Evolutionary conservation across 1,284 basidiomycete species (phyloP).

Genomic region (Moesziomyces parantarcticus): DNA sequence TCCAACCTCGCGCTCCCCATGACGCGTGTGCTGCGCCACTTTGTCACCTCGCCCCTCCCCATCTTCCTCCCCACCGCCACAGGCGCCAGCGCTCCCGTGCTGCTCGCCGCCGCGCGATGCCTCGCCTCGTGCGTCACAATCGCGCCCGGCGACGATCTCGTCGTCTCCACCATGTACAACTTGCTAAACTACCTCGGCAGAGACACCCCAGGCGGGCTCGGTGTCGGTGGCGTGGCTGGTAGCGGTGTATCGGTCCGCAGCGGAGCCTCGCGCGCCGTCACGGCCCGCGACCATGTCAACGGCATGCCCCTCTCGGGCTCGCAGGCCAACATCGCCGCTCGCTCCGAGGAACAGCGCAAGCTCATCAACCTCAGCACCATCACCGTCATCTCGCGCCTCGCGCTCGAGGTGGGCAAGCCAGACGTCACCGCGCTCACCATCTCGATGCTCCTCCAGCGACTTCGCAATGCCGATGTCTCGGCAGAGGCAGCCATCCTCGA

Average conservation of each 20-base stretch:
- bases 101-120: constrained; percentile 87
- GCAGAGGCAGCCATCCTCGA: constrained; percentile 91
- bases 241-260: constrained; percentile 70
- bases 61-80: constrained; percentile 77
- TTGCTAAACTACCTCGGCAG: constrained; percentile 90
- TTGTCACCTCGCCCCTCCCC: constrained; percentile 86
- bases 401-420: constrained; percentile 55
- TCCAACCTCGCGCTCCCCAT: constrained; percentile 80
- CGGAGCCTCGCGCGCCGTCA: constrained; percentile 68
- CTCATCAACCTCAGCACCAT: constrained; percentile 90
- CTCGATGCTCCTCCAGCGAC: constrained; percentile 90
- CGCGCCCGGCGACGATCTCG: constrained; percentile 86
- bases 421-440: constrained; percentile 70
- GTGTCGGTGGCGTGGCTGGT: constrained; percentile 69
- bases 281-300: constrained; percentile 39
- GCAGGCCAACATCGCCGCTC: constrained; percentile 46
- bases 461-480: constrained; percentile 82
- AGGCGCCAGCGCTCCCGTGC: constrained; percentile 77
- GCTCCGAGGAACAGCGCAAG: constrained; percentile 83
- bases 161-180: constrained; percentile 95
- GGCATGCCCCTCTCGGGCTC: constrained; percentile 38
- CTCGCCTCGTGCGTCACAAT: constrained; percentile 87
- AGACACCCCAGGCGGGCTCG: constrained; percentile 71
- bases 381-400: constrained; percentile 60
- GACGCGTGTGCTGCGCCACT: constrained; percentile 83